Conservation (phyloP, 2,329 filamentous ascomycete genomes). For the Colletotrichum simmondsii region DNA sequence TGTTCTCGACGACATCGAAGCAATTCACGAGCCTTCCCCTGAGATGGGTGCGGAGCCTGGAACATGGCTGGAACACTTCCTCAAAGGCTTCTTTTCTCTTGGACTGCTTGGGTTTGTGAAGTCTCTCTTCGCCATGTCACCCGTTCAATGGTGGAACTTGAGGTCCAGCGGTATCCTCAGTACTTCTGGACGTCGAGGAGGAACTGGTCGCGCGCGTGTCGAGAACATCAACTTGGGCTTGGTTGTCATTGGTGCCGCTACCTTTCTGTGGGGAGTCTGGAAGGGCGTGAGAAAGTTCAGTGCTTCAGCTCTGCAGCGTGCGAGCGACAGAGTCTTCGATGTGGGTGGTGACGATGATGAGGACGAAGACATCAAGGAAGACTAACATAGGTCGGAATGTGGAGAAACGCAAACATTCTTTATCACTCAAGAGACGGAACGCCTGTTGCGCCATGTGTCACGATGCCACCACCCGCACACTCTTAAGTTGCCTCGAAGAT, state of each 20-base stretch:
- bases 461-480: constrained; percentile 72
- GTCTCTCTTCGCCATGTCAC: constrained; percentile 77
- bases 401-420: constrained; percentile 26
- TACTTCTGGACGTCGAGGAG: constrained; percentile 63
- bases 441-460: constrained; percentile 24
- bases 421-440: constrained; percentile 22
- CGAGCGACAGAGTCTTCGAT: constrained; percentile 84
- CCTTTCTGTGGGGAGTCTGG: constrained; percentile 87
- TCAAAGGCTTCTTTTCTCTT: constrained; percentile 90
- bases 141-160: constrained; percentile 83
- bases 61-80: constrained; percentile 84
- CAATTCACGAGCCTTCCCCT: constrained; percentile 42
- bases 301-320: constrained; percentile 77
- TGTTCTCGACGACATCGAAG: constrained; percentile 54
- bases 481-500: constrained; percentile 94
- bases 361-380: constrained; percentile 57
- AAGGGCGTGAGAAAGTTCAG: constrained; percentile 82
- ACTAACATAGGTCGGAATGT: constrained; percentile 25
- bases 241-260: constrained; percentile 81
- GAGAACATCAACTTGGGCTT: constrained; percentile 84
- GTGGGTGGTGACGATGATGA: constrained; percentile 72
- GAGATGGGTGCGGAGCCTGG: constrained; percentile 58
- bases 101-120: constrained; percentile 89
- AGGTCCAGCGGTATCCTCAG: constrained; percentile 69
- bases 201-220: constrained; percentile 79